These are phyloP conservation scores for Asterochloris erici DNA, from an alignment of 139 green algal species.

Conservation along the genomic window DNA sequence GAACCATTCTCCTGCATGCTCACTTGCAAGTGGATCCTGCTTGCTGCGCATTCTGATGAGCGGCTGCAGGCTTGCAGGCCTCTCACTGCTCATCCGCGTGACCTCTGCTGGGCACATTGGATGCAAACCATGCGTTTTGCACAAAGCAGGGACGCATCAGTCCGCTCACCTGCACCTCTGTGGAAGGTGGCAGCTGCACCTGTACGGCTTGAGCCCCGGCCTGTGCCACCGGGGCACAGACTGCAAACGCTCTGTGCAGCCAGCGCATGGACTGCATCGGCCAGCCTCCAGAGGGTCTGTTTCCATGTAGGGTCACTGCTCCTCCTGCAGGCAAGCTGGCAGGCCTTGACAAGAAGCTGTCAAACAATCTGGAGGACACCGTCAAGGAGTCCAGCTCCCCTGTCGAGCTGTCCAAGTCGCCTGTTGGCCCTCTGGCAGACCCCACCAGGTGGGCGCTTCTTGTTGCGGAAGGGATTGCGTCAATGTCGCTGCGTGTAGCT, in stretches of 20 bases:
- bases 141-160: not conserved
- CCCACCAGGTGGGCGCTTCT: constrained; percentile 44
- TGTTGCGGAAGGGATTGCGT: no score
- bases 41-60: not conserved
- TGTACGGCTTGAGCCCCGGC: no score
- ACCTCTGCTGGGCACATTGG: no score
- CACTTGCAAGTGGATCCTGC: not conserved
- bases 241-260: no score
- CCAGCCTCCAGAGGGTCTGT: not conserved
- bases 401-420: constrained; percentile 71
- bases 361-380: constrained; percentile 85
- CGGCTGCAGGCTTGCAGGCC: not conserved
- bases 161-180: not conserved
- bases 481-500: no score
- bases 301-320: not conserved
- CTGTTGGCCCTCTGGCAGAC: constrained; percentile 83
- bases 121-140: no score
- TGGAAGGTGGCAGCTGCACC: no score
- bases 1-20: not conserved
- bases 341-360: constrained; percentile 97
- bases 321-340: constrained; percentile 89
- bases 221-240: no score
- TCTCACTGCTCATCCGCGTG: not conserved
- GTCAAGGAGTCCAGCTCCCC: constrained; percentile 70
- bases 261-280: no score